These are phyloP conservation scores for Pulicaria dysenterica DNA, from an alignment of 129 eudicot genomes.

Conservation along the genomic window DNA sequence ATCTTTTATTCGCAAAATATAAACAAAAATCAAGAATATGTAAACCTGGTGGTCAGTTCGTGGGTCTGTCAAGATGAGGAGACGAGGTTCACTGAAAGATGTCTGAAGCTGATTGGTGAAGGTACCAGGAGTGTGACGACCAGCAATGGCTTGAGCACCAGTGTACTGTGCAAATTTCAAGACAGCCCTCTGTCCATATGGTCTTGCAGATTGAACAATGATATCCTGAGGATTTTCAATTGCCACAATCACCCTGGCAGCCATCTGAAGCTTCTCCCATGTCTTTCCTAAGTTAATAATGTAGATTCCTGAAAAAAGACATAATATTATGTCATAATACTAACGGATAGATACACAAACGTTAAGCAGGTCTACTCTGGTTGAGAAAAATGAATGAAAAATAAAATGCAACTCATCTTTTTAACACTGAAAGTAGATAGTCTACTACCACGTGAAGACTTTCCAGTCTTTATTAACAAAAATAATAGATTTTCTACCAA, in stretches of 20 bases:
- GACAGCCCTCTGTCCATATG: slow-evolving; percentile 89
- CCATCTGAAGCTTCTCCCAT: slow-evolving; percentile 89
- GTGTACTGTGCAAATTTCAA: slow-evolving; percentile 88
- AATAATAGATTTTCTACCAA: background rate
- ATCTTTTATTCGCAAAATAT: background rate
- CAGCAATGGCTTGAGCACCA: slow-evolving; percentile 81
- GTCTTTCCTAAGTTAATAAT: slow-evolving; percentile 82
- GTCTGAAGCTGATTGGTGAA: slow-evolving; percentile 94
- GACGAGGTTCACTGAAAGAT: slow-evolving; percentile 81
- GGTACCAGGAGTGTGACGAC: slow-evolving; percentile 92
- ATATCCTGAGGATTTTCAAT: slow-evolving; percentile 91
- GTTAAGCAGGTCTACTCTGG: background rate
- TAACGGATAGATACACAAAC: background rate
- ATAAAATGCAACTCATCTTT: too few species aligned
- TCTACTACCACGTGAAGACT: background rate
- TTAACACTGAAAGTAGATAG: background rate
- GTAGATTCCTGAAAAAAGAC: slow-evolving; percentile 50
- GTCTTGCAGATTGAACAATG: slow-evolving; percentile 91
- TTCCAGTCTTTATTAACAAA: background rate
- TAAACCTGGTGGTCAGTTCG: slow-evolving; percentile 81
- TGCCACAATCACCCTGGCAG: slow-evolving; percentile 82
- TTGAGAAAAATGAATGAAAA: background rate
- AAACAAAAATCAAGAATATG: background rate
- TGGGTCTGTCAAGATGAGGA: slow-evolving; percentile 81
- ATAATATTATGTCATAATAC: too few species aligned